A percentile compares a stretch with the other conserved stretches of the same genome.
Conservation (phyloP, 768 basidiomycete genomes). For the Lactarius vividus region DNA sequence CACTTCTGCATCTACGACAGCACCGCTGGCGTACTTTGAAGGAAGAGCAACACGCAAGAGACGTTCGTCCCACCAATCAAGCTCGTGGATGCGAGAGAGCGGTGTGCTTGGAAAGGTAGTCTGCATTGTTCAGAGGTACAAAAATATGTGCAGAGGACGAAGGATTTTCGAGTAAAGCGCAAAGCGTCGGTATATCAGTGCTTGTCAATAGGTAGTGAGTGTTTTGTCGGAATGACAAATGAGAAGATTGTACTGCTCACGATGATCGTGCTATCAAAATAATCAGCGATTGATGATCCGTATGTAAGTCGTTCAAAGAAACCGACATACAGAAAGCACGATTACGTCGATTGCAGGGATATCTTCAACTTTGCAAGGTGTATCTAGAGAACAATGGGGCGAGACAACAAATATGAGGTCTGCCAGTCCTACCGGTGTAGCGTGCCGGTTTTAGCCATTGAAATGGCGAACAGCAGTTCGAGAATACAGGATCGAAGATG, state of each 20-base stretch:
- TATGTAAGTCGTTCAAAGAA: neutral
- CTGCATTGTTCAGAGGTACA: conserved; percentile 44
- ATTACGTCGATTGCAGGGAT: conserved; percentile 50
- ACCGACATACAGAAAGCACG: conserved; percentile 42
- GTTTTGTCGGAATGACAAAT: too few species aligned
- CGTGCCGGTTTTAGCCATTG: conserved; percentile 35
- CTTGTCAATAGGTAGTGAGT: conserved; percentile 13
- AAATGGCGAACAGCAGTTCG: conserved; percentile 37
- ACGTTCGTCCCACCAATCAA: conserved; percentile 51
- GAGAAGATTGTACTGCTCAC: conserved; percentile 34
- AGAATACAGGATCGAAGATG: conserved; percentile 41
- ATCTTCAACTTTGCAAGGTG: conserved; percentile 41
- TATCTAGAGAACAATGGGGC: conserved; percentile 26
- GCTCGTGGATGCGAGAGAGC: conserved; percentile 37
- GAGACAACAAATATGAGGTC: neutral
- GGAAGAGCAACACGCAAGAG: conserved; percentile 33
- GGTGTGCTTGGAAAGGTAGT: conserved; percentile 37
- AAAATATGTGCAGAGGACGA: conserved; percentile 41
- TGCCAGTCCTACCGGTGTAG: conserved; percentile 33
- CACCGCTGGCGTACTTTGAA: neutral
- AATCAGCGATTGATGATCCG: neutral
- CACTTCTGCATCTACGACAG: conserved; percentile 33
- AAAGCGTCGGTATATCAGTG: conserved; percentile 39
- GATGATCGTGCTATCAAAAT: conserved; percentile 37
- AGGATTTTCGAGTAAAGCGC: conserved; percentile 30